Conservation (phyloP, 2,329 filamentous ascomycete genomes). For the Fusarium buxicola region DNA sequence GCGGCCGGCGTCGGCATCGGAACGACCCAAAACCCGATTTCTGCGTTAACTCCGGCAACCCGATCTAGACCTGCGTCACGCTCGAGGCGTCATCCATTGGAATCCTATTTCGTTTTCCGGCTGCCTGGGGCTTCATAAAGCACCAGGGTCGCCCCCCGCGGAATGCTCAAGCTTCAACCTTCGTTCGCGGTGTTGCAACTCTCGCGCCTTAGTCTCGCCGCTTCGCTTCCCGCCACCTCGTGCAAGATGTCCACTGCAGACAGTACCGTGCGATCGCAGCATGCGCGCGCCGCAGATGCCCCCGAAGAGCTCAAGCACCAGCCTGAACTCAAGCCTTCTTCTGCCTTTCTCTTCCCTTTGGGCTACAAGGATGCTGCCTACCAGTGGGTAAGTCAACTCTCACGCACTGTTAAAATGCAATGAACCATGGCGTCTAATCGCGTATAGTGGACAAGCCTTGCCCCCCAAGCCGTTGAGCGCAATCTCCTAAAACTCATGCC, state of each 20-base stretch:
- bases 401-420: background rate
- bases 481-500: constrained; percentile 89
- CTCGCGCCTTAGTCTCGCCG: constrained; percentile 54
- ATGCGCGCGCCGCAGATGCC: constrained; percentile 37
- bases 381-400: constrained; percentile 78
- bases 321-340: constrained; percentile 45
- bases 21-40: constrained; percentile 39
- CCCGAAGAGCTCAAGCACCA: constrained; percentile 44
- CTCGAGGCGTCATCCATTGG: constrained; percentile 44
- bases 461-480: constrained; percentile 86
- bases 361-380: constrained; percentile 91
- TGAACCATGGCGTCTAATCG: background rate
- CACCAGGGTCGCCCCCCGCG: constrained; percentile 44
- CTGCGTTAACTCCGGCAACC: constrained; percentile 43
- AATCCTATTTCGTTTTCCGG: constrained; percentile 22
- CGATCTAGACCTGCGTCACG: constrained; percentile 25
- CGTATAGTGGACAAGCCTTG: constrained; percentile 84
- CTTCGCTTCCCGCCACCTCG: constrained; percentile 42
- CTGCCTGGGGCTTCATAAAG: constrained; percentile 43
- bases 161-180: constrained; percentile 60
- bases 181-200: constrained; percentile 55
- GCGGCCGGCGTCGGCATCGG: constrained; percentile 33
- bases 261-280: constrained; percentile 42
- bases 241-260: constrained; percentile 52
- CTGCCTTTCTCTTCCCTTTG: constrained; percentile 76